phyloP scores from a whole-genome alignment of 2,329 filamentous ascomycete species.

The Arthrobotrys pseudoclavata region DNA sequence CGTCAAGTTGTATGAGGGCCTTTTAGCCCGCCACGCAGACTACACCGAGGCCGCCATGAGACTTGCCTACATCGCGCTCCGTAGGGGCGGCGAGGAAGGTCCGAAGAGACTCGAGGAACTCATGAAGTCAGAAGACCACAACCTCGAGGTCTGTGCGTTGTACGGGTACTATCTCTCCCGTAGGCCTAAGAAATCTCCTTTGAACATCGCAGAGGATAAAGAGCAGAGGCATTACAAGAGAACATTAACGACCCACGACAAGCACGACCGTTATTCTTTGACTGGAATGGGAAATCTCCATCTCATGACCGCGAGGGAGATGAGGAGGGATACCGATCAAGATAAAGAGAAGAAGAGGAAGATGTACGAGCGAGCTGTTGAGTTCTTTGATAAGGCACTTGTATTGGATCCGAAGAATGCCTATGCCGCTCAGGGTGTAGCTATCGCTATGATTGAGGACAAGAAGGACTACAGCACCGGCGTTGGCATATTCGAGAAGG shows the following conservation, averaged over 20 bases:
- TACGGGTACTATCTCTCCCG: slow-evolving; percentile 97
- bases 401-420: slow-evolving; percentile 96
- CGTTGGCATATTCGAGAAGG: slow-evolving; percentile 87
- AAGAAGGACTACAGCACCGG: slow-evolving; percentile 88
- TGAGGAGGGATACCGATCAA: slow-evolving; percentile 88
- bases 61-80: slow-evolving; percentile 88
- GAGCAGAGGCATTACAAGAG: slow-evolving; percentile 97
- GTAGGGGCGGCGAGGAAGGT: slow-evolving; percentile 83
- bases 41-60: slow-evolving; percentile 93
- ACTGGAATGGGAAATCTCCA: slow-evolving; percentile 94
- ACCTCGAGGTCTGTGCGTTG: slow-evolving; percentile 90
- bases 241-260: slow-evolving; percentile 92
- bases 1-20: slow-evolving; percentile 85
- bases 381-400: slow-evolving; percentile 98
- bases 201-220: slow-evolving; percentile 86
- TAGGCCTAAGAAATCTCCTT: slow-evolving; percentile 81
- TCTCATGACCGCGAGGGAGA: slow-evolving; percentile 89
- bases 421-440: slow-evolving; percentile 94
- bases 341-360: slow-evolving; percentile 92
- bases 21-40: slow-evolving; percentile 86
- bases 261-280: slow-evolving; percentile 96
- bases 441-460: slow-evolving; percentile 93
- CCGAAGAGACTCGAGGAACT: slow-evolving; percentile 87
- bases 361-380: slow-evolving; percentile 90
- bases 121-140: slow-evolving; percentile 84